Percentiles rank a stretch among this genome's conserved stretches.
phyloP scores from a whole-genome alignment of 139 green algal species.

The Picochlorum sp. region DNA sequence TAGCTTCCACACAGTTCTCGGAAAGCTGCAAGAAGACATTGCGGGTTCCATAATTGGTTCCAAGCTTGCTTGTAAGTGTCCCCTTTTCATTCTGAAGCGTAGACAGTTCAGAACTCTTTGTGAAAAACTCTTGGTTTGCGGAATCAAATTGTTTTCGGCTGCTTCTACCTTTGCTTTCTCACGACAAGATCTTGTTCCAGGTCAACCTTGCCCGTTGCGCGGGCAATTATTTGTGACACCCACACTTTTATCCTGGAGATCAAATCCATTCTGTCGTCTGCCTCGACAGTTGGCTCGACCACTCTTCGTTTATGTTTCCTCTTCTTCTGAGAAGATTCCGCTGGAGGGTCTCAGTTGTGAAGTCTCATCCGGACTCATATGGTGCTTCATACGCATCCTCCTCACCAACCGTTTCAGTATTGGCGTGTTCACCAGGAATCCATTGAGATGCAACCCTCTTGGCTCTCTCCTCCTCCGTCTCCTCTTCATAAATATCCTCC shows the following conservation, averaged over 20 bases:
- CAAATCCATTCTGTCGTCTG: slow-evolving; percentile 5
- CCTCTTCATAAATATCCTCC: slow-evolving; percentile 24
- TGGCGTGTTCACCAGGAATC: slow-evolving; percentile 25
- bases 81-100: slow-evolving; percentile 13
- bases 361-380: neutral
- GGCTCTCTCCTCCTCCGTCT: slow-evolving; percentile 35
- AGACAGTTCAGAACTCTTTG: slow-evolving; percentile 12
- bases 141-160: neutral
- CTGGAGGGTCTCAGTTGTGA: slow-evolving; percentile 10
- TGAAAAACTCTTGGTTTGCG: neutral
- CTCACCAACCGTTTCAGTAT: slow-evolving; percentile 2
- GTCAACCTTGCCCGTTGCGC: neutral
- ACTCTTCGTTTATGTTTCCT: slow-evolving; percentile 18
- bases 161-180: neutral
- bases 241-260: neutral
- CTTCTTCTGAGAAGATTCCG: slow-evolving; percentile 10
- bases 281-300: neutral
- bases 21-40: slow-evolving; percentile 37
- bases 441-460: slow-evolving; percentile 33
- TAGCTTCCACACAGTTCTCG: slow-evolving; percentile 38
- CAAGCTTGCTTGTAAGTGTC: slow-evolving; percentile 24
- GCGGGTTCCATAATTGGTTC: slow-evolving; percentile 31
- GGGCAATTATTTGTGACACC: slow-evolving; percentile 1
- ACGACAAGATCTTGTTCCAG: slow-evolving; percentile 4
- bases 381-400: neutral